Percentiles rank a stretch among this genome's conserved stretches.
phyloP scores from a whole-genome alignment of 202 grass and related monocot species.

The Schoenoplectus tabernaemontani region DNA sequence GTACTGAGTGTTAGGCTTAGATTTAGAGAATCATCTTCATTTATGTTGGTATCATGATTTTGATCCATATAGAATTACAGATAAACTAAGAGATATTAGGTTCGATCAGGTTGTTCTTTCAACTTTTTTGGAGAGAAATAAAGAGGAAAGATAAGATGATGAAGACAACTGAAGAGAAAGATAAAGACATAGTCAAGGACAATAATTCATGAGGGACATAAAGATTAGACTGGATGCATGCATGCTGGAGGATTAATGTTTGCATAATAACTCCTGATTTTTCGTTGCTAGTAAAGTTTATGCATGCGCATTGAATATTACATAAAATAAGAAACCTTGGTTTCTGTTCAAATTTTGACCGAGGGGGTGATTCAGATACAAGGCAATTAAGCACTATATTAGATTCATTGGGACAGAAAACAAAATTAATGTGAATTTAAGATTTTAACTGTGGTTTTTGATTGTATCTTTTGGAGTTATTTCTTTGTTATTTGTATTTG shows the following conservation, averaged over 20 bases:
- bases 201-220: not conserved
- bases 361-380: not conserved
- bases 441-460: not conserved
- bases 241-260: not conserved
- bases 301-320: not conserved
- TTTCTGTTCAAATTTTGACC: slow-evolving; percentile 10
- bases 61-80: slow-evolving; percentile 10
- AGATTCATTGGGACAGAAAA: not conserved
- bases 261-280: not conserved
- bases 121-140: not conserved
- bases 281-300: too few relatives aligned
- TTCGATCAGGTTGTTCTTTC: not conserved
- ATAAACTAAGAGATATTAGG: not conserved
- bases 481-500: not conserved
- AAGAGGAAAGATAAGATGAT: not conserved
- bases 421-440: slow-evolving; percentile 1
- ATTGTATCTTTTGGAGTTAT: not conserved
- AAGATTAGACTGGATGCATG: not conserved
- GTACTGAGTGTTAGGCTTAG: slow-evolving; percentile 12
- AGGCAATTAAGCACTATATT: not conserved
- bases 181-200: not conserved
- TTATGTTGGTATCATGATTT: slow-evolving; percentile 8
- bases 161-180: not conserved
- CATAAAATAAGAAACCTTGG: not conserved
- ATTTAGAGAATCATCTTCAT: not conserved